phyloP scores from a whole-genome alignment of 345 rosid species.

The Citrus sp. region DNA sequence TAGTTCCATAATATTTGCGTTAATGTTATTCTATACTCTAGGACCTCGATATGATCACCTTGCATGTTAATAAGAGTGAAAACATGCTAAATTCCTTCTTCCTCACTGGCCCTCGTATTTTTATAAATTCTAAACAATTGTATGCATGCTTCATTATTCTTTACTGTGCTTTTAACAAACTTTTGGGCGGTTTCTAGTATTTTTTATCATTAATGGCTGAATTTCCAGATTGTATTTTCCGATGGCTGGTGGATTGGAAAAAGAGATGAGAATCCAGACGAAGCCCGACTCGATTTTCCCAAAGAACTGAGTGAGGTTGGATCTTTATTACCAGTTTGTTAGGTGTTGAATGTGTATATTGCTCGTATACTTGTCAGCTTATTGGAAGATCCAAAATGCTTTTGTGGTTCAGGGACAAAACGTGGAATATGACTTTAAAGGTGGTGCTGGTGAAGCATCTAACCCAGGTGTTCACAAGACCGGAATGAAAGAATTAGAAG shows the following conservation, averaged over 20 bases:
- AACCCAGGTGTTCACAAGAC: constrained; percentile 27
- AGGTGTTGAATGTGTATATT: not conserved
- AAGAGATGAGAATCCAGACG: constrained; percentile 83
- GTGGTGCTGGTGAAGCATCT: constrained; percentile 62
- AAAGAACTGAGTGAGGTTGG: constrained; percentile 66
- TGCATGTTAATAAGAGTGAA: not conserved
- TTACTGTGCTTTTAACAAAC: not conserved
- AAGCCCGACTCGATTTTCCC: constrained; percentile 72
- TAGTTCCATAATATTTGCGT: not conserved
- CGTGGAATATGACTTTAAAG: constrained; percentile 59
- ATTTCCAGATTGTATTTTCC: constrained; percentile 76
- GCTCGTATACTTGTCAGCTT: not conserved
- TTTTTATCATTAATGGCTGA: not conserved
- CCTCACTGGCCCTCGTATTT: not conserved
- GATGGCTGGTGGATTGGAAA: constrained; percentile 98
- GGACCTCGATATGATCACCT: not conserved
- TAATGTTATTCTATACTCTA: not conserved
- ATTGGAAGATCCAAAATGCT: constrained; percentile 6
- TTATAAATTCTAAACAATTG: not conserved
- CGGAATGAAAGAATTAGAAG: constrained; percentile 36
- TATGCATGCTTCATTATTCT: not conserved
- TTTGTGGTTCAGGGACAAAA: constrained; percentile 47
- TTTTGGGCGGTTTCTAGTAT: not conserved
- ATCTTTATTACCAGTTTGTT: not conserved
- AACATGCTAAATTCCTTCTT: not conserved